Base-by-base conservation (phyloP, 805 yeast genomes). In the Limtongia smithiae region DNA sequence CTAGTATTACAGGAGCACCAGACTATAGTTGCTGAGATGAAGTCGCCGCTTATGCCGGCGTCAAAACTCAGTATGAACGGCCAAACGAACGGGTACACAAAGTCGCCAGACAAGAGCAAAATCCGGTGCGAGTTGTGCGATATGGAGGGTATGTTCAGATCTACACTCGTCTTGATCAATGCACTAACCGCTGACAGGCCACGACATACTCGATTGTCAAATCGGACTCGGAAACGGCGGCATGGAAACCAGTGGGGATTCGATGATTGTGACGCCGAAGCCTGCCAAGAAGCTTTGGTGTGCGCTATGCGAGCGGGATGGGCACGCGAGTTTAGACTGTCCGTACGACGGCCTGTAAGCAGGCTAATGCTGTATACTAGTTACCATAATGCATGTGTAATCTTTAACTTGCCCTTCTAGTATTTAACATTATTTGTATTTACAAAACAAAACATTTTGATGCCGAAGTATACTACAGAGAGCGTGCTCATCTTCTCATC, bases 301-400 rank as follows among this genome's bases (percentile, higher is more conserved):
- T 69, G 96, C 95, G 0, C 71, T 88, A 45, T 91, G 98, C 69
- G 97, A 91, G 65, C 72, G 87, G 46, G 81, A 79, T 38, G 98
- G 97, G 0, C 98, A 91, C 63, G 82, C 81, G 41, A 84, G 93
- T 56, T 72, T 82, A 27, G 88, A 88, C 48, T 91, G 98, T 67
- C 96, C 96, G 0, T 88, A 79, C 63, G 94, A 83, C 25, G 37
- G 41, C 24, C 20, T 35, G 12, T 43, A 27, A 5, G 12, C n/a
- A n/a, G n/a, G n/a, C n/a, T n/a, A n/a, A n/a, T n/a, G n/a, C n/a
- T n/a, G n/a, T n/a, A n/a, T n/a, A n/a, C n/a, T n/a, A n/a, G n/a
- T n/a, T n/a, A n/a, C n/a, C n/a, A n/a, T n/a, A n/a, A n/a, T n/a
- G n/a, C n/a, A n/a, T n/a, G n/a, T n/a, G n/a, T n/a, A n/a, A n/a